Evolutionary conservation across 768 basidiomycete genomes (phyloP), one percentile per base, ranked within the genome.

Genomic region (Candolleomyces eurysporus): DNA sequence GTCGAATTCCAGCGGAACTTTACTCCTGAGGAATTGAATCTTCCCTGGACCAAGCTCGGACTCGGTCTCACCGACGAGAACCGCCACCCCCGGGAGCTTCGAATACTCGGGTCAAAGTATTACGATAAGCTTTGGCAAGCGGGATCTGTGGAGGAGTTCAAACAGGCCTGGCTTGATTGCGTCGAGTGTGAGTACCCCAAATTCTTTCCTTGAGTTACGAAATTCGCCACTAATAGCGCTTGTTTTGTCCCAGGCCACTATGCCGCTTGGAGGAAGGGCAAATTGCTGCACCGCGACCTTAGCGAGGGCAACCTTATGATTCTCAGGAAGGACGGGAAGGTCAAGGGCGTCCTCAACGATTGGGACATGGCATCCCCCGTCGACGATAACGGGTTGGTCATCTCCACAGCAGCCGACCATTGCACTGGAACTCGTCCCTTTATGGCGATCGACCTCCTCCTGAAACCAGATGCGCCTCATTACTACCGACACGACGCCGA

Each of bases 141-240:
- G 0, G 57, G 48, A 0, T 63, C 50, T 42, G 46, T 69, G 0
- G 65, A 67, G 16, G 68, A 72, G 30, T 73, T 76, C 64, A 65
- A 69, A 57, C 59, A 64, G 3, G 60, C 67, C 5, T 75, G 69
- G 39, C 49, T 72, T 13, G 71, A 76, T 31, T 68, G 71, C 39
- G 61, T 76, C 2, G 66, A 72, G 68, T 74, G 74, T 76, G 46
- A 57, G 73, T 65, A 6, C 2, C 43, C 26, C 36, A n/a, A 22
- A 58, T 4, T 22, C 48, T 14, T 61, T 1, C n/a, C 14, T 14
- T 52, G 21, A 4, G 4, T 31, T 31, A 26, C 4, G 14, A 4
- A 26, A 43, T 5, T 13, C 42, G n/a, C 2, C n/a, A n/a, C 42
- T 43, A n/a, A 43, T 5, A 13, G 42, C 11, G 11, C 11, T 43